Base-by-base conservation (phyloP, 2,329 filamentous ascomycete species). In the Stagonosporopsis rhizophila region DNA sequence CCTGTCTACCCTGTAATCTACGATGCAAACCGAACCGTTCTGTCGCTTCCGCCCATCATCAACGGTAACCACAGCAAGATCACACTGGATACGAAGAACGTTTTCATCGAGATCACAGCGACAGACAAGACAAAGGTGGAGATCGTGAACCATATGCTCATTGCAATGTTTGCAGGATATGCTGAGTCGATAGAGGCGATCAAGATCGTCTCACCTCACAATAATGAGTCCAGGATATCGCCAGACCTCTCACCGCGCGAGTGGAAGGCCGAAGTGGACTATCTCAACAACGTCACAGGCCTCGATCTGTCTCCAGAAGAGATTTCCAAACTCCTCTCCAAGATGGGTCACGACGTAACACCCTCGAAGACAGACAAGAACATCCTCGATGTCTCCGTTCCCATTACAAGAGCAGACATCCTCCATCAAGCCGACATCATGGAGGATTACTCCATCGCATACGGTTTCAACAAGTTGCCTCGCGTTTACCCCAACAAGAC, bases 51-150 rank as follows among this genome's bases (percentile, higher is more conserved):
- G 1, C 95, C 95, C 17, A 98, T 99, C 69, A 99, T 99, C 83
- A 99, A 99, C 80, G 87, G 93, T 70, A 87, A 99, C 72, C 93
- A 95, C 79, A 97, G 93, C 70, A 99, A 99, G 80, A 99, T 99
- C 75, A 92, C 88, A 7, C 80, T 96, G 40, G 81, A 96, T 74
- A 98, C 93, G 56, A 94, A 85, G 73, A 97, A 99, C 71, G 87
- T 99, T 71, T 91, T 99, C 78, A 96, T 99, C 75, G 95, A 99
- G 78, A 92, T 96, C 70, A 99, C 95, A 7, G 96, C 93, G 37
- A 94, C 92, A 37, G 95, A 99, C 75, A 88, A 90, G 74, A 99
- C 96, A 25, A 99, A 99, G 81, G 85, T 98, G 40, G 93, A 97
- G 67, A 91, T 99, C 63, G 94, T 97, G 59, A 91, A 90, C 79